Conservation (phyloP, 768 basidiomycete species). For the Mycena capillaripes region DNA sequence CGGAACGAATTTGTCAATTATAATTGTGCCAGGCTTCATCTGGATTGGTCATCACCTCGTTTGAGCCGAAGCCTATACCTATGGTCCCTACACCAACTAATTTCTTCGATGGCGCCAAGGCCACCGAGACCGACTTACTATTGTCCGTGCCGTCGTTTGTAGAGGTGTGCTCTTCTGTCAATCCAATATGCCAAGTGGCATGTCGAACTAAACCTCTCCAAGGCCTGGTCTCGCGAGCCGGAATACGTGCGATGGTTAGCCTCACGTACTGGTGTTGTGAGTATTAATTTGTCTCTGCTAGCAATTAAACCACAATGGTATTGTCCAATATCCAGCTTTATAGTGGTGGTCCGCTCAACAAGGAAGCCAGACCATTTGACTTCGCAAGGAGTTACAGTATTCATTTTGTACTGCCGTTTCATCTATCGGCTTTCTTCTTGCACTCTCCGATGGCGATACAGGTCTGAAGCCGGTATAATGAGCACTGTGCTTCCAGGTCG, state of each 20-base stretch:
- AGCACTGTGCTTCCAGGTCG: conserved; percentile 37
- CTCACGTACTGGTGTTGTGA: conserved; percentile 16
- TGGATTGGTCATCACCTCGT: background rate
- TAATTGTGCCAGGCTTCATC: background rate
- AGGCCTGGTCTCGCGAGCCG: conserved; percentile 35
- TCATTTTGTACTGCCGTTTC: conserved; percentile 48
- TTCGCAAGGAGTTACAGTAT: conserved; percentile 48
- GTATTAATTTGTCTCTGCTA: background rate
- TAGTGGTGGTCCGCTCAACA: conserved; percentile 53
- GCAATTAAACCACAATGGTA: no score
- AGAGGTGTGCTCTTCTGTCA: conserved; percentile 38
- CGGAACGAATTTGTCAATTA: background rate
- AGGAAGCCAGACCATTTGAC: conserved; percentile 47
- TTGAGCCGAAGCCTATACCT: background rate
- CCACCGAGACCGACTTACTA: conserved; percentile 40
- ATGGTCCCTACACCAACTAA: background rate
- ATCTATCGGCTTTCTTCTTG: background rate
- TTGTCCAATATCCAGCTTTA: conserved; percentile 42
- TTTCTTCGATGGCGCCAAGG: conserved; percentile 15
- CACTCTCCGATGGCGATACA: background rate
- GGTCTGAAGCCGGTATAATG: conserved; percentile 36
- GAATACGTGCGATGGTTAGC: conserved; percentile 38
- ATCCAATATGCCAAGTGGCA: no score
- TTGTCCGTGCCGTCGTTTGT: conserved; percentile 46
- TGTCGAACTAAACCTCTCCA: no score